Conservation (phyloP, 163 green algal genomes). For the Coccomyxa subellipsoidea region DNA sequence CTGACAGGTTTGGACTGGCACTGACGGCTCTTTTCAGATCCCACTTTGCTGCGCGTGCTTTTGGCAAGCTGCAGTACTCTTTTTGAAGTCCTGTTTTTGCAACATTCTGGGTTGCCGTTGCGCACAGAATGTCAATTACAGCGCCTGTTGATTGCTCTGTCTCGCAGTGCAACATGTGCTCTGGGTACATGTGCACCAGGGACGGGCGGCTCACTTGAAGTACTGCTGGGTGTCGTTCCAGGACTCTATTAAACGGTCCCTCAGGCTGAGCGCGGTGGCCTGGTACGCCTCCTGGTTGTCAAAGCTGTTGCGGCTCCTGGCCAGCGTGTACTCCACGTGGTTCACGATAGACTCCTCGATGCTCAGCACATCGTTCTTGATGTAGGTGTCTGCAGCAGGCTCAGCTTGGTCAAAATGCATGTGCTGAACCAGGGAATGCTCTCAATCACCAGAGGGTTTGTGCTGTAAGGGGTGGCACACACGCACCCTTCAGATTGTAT, state of each 20-base stretch:
- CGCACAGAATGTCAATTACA: no score
- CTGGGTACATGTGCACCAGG: no score
- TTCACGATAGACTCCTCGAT: conserved; percentile 97
- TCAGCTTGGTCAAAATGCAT: conserved; percentile 21
- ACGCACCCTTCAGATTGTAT: conserved; percentile 75
- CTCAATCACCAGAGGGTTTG: no score
- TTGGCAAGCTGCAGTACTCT: no score
- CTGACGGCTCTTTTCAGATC: no score
- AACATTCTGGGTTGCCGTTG: no score
- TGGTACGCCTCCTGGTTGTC: conserved; percentile 75
- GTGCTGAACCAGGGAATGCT: conserved; percentile 19
- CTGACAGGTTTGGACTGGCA: no score
- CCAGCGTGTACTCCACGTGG: conserved; percentile 98
- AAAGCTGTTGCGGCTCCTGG: conserved; percentile 85
- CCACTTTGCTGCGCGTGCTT: no score
- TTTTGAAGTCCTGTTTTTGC: no score
- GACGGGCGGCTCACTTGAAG: conserved; percentile 68
- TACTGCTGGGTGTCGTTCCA: conserved; percentile 98
- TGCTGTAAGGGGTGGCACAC: background rate
- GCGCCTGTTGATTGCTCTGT: no score
- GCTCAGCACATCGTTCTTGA: conserved; percentile 89
- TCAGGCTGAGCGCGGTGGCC: conserved; percentile 73
- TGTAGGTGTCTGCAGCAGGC: conserved; percentile 80
- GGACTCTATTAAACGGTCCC: conserved; percentile 94
- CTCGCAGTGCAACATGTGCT: no score